These are phyloP conservation scores for Hypsizygus marmoreus DNA, from an alignment of 768 basidiomycete species.

Conservation along the genomic window DNA sequence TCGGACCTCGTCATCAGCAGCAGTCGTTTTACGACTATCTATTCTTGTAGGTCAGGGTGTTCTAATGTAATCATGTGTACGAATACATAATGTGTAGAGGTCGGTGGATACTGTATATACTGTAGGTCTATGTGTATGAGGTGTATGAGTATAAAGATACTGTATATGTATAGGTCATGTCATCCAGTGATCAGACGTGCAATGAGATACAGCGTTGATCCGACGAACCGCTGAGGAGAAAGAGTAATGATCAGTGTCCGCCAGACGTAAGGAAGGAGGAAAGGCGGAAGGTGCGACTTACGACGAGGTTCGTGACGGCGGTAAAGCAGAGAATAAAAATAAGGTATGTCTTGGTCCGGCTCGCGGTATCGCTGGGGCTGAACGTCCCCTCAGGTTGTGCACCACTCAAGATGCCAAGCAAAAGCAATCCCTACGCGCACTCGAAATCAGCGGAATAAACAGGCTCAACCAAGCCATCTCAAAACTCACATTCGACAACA, in stretches of 20 bases:
- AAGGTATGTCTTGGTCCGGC: constrained; percentile 72
- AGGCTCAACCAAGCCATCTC: not conserved
- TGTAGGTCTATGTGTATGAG: too few relatives aligned
- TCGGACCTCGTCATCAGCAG: constrained; percentile 11
- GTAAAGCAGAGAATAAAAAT: constrained; percentile 82
- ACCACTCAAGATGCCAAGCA: constrained; percentile 69
- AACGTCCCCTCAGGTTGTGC: constrained; percentile 62
- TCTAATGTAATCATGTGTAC: constrained; percentile 7
- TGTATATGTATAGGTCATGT: constrained; percentile 3
- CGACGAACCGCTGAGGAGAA: constrained; percentile 27
- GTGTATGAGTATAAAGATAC: not conserved
- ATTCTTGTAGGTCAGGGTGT: constrained; percentile 30
- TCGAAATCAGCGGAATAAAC: not conserved
- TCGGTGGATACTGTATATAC: constrained; percentile 3
- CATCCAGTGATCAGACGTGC: constrained; percentile 29
- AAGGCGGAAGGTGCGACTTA: constrained; percentile 31
- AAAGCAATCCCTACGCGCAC: constrained; percentile 59
- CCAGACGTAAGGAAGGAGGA: constrained; percentile 4
- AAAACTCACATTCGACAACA: constrained; percentile 72
- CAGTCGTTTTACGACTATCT: constrained; percentile 46
- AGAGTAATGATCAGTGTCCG: constrained; percentile 4
- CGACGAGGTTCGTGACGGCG: constrained; percentile 71
- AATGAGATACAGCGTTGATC: constrained; percentile 32
- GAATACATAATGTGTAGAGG: constrained; percentile 1
- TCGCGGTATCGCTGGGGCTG: constrained; percentile 43